Base-by-base conservation (phyloP, 208 protist genomes). In the Angomonas ambiguus region DNA sequence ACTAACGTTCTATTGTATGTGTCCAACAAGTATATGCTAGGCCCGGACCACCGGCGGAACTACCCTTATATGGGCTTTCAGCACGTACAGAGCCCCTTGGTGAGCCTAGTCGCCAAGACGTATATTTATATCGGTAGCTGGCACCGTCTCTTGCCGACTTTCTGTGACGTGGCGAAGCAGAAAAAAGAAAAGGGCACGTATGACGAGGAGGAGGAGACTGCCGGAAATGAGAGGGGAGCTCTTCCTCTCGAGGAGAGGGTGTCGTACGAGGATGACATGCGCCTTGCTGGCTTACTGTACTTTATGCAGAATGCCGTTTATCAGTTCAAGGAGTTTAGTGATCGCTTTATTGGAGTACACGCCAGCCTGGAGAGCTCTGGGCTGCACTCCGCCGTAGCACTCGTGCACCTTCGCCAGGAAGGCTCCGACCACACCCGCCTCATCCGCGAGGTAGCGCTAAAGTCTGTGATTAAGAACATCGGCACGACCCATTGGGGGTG, bases 401-500 rank as follows among this genome's bases (percentile, higher is more conserved):
- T 89, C 13, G 75, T 92, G 69, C 85, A 93, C 45, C 61, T 92
- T 41, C 84, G 87, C n/a, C 78, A 85, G 65, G 87, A 95, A 35
- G 82, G 83, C 18, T 59, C 80, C 2, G 86, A 95, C 64, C 60
- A 68, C 56, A 88, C 86, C 13, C 60, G 76, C 27, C 76, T 93
- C 38, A 93, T 93, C 67, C 86, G 87, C 24, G 90, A 93, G 42
- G 87, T 95, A 16, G 90, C 90, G 22, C 87, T 85, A 59, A 79
- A 76, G 33, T 95, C 87, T 2, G 76, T 95, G 27, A 81, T 67
- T n/a, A 82, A 82, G 64, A 93, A 93, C 71, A 80, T 92, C 31
- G 86, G 90, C 65, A 93, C 90, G 1, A 85, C 83, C n/a, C 90
- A 95, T 62, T 95, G 90, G 90, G 90, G 90, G 41, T 95, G 90